Evolutionary conservation across 23 red algal species (phyloP).

Genomic region (Gracilaria gracilis): DNA sequence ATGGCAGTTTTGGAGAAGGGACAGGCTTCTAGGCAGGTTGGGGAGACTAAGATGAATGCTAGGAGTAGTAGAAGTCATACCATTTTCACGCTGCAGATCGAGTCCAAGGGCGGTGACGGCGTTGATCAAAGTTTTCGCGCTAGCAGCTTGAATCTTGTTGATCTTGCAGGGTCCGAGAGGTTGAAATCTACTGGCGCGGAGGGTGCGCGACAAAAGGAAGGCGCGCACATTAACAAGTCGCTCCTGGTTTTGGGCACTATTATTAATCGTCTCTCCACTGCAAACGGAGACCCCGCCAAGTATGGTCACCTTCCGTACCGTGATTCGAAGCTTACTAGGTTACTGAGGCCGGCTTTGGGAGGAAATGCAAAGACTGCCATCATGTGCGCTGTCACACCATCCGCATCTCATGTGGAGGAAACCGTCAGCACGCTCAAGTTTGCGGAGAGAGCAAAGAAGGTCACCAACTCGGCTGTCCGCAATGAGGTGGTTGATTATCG

Average conservation of each 20-base stretch:
- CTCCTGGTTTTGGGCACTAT: slow-evolving; percentile 88
- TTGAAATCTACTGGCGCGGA: slow-evolving; percentile 78
- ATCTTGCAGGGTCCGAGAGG: slow-evolving; percentile 96
- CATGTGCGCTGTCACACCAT: slow-evolving; percentile 80
- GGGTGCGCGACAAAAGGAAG: slow-evolving; percentile 86
- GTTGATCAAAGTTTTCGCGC: slow-evolving; percentile 66
- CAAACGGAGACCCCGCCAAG: slow-evolving; percentile 44
- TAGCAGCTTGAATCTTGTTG: slow-evolving; percentile 82
- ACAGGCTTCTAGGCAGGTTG: slow-evolving; percentile 68
- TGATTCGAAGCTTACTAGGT: slow-evolving; percentile 84
- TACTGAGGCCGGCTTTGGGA: slow-evolving; percentile 87
- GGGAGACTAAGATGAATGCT: slow-evolving; percentile 91
- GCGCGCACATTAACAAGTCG: slow-evolving; percentile 86
- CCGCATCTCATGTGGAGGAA: slow-evolving; percentile 78
- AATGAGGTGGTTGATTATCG: slow-evolving; percentile 95
- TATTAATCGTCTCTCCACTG: slow-evolving; percentile 78
- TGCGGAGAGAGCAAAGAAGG: slow-evolving; percentile 90
- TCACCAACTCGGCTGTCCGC: slow-evolving; percentile 80
- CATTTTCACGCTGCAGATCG: slow-evolving; percentile 86
- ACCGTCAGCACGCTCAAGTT: slow-evolving; percentile 95
- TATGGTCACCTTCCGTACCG: slow-evolving; percentile 86
- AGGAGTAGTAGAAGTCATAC: slow-evolving; percentile 85
- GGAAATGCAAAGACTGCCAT: slow-evolving; percentile 93
- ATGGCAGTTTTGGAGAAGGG: slow-evolving; percentile 80
- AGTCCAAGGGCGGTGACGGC: slow-evolving; percentile 64